Base-by-base conservation (phyloP, 1,284 basidiomycete genomes). In the Austroboletus niveus region DNA sequence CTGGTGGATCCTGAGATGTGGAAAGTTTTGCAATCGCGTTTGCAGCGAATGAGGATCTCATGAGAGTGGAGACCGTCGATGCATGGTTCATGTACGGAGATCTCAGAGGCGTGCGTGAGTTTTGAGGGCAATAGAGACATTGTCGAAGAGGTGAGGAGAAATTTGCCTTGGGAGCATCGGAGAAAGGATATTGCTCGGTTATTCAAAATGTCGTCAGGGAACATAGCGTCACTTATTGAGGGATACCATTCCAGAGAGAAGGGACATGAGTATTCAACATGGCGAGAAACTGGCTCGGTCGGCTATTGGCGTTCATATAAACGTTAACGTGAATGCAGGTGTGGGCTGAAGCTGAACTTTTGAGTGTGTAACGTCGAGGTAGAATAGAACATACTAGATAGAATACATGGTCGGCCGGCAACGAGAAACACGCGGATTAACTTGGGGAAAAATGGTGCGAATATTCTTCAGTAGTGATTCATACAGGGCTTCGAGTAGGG, bases 1-100 rank as follows among this genome's bases (percentile, higher is more conserved):
- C 5, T 48, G 45, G 48, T 7, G 15, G 34, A 50, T 30, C 48
- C 41, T 46, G 27, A 2, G 36, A 47, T 61, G 40, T 31, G 27
- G 15, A 12, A 5, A 15, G 50, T 30, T 6, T 8, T 44, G 49
- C 8, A 27, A 31, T 24, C 3, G 22, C 27, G 14, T 27, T 7
- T 48, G 51, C 43, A 51, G 27, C 5, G 4, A 11, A 34, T 12
- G 30, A 47, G 11, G 12, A 42, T 15, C 32, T 45, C n/a, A 35
- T 57, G 27, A 15, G 43, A 45, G 27, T 14, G 12, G 36, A 15
- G 29, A 47, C 29, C 27, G 40, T 34, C 14, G 43, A 54, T 51
- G 8, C 5, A 51, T 39, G 43, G 12, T 22, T 40, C 30, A 11
- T 22, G 22, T 2, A 8, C 32, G 22, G 50, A 46, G 30, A 45